Conservation (phyloP, 306 rosid genomes). For the Rosa persica region DNA sequence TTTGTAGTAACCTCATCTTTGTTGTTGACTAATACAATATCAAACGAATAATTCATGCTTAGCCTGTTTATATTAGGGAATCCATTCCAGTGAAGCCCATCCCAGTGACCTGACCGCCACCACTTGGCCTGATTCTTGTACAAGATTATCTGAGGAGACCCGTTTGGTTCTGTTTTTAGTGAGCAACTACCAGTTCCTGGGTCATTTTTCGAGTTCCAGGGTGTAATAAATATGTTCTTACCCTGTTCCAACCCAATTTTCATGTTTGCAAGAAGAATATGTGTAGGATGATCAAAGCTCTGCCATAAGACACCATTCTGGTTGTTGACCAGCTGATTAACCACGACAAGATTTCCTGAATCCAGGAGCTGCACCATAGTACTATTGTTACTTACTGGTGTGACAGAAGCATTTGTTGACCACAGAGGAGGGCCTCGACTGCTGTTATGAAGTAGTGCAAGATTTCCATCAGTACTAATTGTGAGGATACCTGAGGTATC, state of each 20-base stretch:
- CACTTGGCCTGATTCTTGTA: conserved; percentile 14
- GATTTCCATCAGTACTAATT: conserved; percentile 22
- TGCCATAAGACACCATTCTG: conserved; percentile 38
- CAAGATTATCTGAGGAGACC: conserved; percentile 41
- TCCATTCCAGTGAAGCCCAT: conserved; percentile 38
- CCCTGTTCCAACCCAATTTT: conserved; percentile 21
- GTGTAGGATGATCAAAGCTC: conserved; percentile 48
- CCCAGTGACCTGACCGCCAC: conserved; percentile 41
- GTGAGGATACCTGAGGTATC: conserved; percentile 34
- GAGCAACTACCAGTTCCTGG: conserved; percentile 44
- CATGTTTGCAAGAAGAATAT: conserved; percentile 34
- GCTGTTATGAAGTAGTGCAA: background rate
- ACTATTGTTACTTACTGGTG: background rate
- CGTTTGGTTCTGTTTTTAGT: conserved; percentile 19
- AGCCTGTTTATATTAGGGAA: conserved; percentile 17
- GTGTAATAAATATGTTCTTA: conserved; percentile 6
- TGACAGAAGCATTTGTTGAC: conserved; percentile 21
- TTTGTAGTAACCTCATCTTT: conserved; percentile 15
- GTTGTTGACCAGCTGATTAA: background rate
- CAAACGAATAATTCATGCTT: background rate
- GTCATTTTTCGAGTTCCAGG: conserved; percentile 42
- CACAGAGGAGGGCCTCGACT: conserved; percentile 18
- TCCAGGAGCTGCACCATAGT: conserved; percentile 1
- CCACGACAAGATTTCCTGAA: conserved; percentile 27
- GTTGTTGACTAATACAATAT: conserved; percentile 10